A percentile compares a stretch with the other conserved stretches of the same genome.
These are phyloP conservation scores for Angomonas desouzai DNA, from an alignment of 208 protist genomes.

Conservation along the genomic window DNA sequence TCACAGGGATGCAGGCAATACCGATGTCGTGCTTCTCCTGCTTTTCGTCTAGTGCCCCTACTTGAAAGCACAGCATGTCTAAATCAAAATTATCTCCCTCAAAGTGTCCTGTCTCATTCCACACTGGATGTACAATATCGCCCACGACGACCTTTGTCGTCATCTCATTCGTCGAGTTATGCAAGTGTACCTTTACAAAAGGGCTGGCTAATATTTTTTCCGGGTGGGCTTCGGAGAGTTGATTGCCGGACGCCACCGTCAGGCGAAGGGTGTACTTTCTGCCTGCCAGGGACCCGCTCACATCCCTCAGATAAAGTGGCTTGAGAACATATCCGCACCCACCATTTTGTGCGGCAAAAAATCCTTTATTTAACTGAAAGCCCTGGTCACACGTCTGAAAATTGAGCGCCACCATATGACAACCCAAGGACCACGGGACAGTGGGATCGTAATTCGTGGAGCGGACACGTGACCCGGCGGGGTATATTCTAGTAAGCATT, in stretches of 20 bases:
- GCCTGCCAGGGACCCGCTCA: background rate
- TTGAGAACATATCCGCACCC: conserved; percentile 92
- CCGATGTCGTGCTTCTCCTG: conserved; percentile 31
- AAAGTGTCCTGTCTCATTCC: conserved; percentile 35
- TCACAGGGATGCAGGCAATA: conserved; percentile 28
- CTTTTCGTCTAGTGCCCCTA: conserved; percentile 24
- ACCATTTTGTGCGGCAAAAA: conserved; percentile 80
- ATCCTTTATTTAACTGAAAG: conserved; percentile 58
- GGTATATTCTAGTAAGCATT: conserved; percentile 88
- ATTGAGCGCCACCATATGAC: conserved; percentile 87
- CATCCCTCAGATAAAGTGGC: conserved; percentile 35
- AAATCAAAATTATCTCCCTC: conserved; percentile 25
- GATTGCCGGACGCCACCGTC: conserved; percentile 47
- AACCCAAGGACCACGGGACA: conserved; percentile 50
- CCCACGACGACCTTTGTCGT: conserved; percentile 26
- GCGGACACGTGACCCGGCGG: conserved; percentile 74
- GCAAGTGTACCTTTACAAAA: conserved; percentile 36
- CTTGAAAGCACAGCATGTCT: conserved; percentile 40
- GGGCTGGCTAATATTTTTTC: conserved; percentile 30
- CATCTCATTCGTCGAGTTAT: conserved; percentile 20
- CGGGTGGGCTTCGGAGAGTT: conserved; percentile 39
- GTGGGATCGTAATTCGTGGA: conserved; percentile 88
- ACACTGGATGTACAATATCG: conserved; percentile 54
- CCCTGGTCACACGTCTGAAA: conserved; percentile 57
- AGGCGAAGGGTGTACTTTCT: conserved; percentile 24